Base-by-base conservation (phyloP, 352 stramenopile species). In the Phytophthora tubulina region DNA sequence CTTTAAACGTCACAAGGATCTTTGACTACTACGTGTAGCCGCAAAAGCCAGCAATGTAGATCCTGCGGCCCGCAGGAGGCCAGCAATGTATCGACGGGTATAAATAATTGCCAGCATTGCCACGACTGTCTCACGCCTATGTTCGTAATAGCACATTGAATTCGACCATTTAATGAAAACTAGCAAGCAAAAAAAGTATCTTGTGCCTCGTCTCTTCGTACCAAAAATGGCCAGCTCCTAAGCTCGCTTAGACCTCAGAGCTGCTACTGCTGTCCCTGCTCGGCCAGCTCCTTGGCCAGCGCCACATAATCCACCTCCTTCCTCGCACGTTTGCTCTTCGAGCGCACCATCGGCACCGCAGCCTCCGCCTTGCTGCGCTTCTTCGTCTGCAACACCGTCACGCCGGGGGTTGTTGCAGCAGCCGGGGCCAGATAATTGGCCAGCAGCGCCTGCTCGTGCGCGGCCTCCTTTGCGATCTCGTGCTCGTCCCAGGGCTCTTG, bases 271-370 rank as follows among this genome's bases (percentile, higher is more conserved):
- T 79, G 60, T 11, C 53, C 33, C 38, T 81, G 66, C 17, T 80
- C 42, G n/a, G 60, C 63, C 33, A 92, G 55, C 53, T 90, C 60
- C 66, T 86, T 85, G 13, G 82, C 82, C 13, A 92, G 67, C n/a
- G 83, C 82, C 45, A 91, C 79, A 54, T 92, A 92, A 53, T 92
- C 83, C 17, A 92, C 85, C 13, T 82, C 79, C 46, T 88, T 91
- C 50, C 83, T 80, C 11, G 58, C 42, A 6, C 85, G 82, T 30
- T 92, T 92, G 52, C 72, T 82, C 41, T 80, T 75, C 10, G 58
- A 73, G 9, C 52, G 61, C 4, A 42, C 74, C 51, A 76, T 50
- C 4, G 71, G 59, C 41, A 21, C 21, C 21, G 52, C 56, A 39
- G 32, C 31, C 27, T 59, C 54, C 3, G 44, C 21, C 35, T 74